Evolutionary conservation across 345 rosid genomes (phyloP), one percentile per base, ranked within the genome.

Genomic region (Barbarea vulgaris): DNA sequence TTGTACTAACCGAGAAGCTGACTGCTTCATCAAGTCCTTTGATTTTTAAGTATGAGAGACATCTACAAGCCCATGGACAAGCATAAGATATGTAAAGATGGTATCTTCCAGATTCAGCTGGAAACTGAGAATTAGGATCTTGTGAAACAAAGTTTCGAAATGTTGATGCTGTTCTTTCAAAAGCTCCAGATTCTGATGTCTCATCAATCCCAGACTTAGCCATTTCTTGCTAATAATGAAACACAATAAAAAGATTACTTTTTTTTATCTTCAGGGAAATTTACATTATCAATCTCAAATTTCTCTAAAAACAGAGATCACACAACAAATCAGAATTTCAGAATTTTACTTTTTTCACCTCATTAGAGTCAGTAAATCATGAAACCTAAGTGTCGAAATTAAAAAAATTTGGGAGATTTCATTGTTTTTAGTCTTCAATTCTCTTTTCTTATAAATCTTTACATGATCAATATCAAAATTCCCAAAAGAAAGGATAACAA

Each of bases 41-140:
- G 76, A 94, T 67, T 80, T 85, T 87, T 80, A 94, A 80, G 85
- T 69, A 89, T 17, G 97, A 87, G 61, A 93, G 91, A 59, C 97
- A 93, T 75, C 98, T 85, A 58, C 88, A 90, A 60, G 97, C 98
- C 98, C 97, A 91, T 6, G 98, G 98, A 76, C 98, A 93, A 67
- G 98, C 98, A 81, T 93, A 93, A 0, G 97, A 91, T 66, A 94
- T 77, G 57, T 94, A 94, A 55, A 91, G 87, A 88, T 91, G 97
- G 77, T 93, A 93, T 81, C 98, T 87, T 47, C 93, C 94, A 0
- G 97, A 80, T 69, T 86, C 97, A 11, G 95, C 80, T 17, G 87
- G 90, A 70, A 89, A 93, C 64, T 70, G 90, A 17, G 97, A 85
- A 54, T 80, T 75, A 1, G 84, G 84, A 44, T 89, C 87, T 63